Base-by-base conservation (phyloP, 1,284 basidiomycete genomes). In the Trichosporon faecale region DNA sequence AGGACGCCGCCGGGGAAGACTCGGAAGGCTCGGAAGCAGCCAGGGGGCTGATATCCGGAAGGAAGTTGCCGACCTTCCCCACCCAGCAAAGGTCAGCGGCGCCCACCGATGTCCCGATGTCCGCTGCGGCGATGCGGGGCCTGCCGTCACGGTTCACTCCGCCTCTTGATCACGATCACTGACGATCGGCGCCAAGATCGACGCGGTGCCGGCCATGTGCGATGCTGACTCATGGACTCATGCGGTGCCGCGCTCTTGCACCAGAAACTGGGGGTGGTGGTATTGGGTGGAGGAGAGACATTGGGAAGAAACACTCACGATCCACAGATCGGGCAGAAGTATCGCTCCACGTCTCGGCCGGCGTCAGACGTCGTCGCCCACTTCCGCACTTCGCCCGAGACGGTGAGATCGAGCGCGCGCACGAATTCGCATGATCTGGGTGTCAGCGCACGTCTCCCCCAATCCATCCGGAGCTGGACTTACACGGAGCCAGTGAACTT, bases 271-370 rank as follows among this genome's bases (percentile, higher is more conserved):
- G n/a, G n/a, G n/a, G n/a, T n/a, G n/a, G n/a, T n/a, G n/a, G n/a
- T n/a, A n/a, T n/a, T n/a, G n/a, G n/a, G n/a, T n/a, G n/a, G n/a
- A n/a, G n/a, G n/a, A n/a, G n/a, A n/a, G n/a, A n/a, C n/a, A n/a
- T n/a, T n/a, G n/a, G n/a, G 11, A 12, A 60, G 27, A 11, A 14
- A 14, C 8, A 61, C 57, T 61, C 57, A 61, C 57, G 57, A 61
- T 18, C 57, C 57, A n/a, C 57, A 61, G 9, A 61, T 31, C 12
- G 57, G 57, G 16, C 57, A 61, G 29, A 61, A 61, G 57, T 33
- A 61, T 5, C 57, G 57, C 57, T 61, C 27, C 27, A 61, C 57
- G 9, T 61, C 57, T 5, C 57, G 27, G 16, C 27, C 18, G 18
- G 16, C 57, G 27, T 31, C 57, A 5, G 57, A 61, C 29, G 57